These are phyloP conservation scores for Zymoseptoria ardabiliae DNA, from an alignment of 2,329 filamentous ascomycete species.

Conservation along the genomic window DNA sequence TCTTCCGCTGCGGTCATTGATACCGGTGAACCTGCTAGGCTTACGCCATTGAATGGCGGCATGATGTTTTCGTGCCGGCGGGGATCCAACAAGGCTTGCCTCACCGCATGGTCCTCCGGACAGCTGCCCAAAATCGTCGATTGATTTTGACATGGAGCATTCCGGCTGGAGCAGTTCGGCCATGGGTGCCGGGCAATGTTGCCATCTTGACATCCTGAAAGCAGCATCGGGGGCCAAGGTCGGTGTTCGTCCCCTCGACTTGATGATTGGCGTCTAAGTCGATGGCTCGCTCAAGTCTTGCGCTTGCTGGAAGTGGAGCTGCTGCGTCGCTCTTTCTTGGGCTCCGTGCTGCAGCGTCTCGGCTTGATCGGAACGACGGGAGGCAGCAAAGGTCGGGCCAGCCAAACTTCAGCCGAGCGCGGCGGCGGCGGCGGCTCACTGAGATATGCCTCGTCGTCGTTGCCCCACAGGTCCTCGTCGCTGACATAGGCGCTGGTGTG, in stretches of 20 bases:
- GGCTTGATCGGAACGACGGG: conserved; percentile 21
- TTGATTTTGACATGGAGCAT: neutral
- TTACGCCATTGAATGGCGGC: no score
- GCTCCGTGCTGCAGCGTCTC: conserved; percentile 9
- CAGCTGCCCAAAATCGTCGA: neutral
- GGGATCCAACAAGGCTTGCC: no score
- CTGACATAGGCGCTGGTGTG: conserved; percentile 30
- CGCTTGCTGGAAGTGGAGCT: conserved; percentile 10
- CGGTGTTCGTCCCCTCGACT: neutral
- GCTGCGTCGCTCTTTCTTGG: conserved; percentile 17
- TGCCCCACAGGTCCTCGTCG: conserved; percentile 33
- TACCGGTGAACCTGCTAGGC: no score
- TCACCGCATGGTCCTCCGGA: no score
- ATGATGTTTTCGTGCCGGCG: no score
- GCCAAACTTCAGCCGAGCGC: conserved; percentile 27
- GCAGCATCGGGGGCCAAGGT: neutral
- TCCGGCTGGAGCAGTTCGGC: neutral
- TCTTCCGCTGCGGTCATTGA: no score
- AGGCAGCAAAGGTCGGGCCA: conserved; percentile 25
- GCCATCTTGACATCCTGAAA: neutral
- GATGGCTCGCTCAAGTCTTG: conserved; percentile 12
- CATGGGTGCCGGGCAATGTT: neutral
- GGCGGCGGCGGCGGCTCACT: conserved; percentile 29
- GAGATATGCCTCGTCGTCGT: conserved; percentile 27
- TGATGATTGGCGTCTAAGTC: neutral